Percentiles rank a stretch among this genome's conserved stretches.
Conservation (phyloP, 768 basidiomycete species). For the Tephrocybe sp. region DNA sequence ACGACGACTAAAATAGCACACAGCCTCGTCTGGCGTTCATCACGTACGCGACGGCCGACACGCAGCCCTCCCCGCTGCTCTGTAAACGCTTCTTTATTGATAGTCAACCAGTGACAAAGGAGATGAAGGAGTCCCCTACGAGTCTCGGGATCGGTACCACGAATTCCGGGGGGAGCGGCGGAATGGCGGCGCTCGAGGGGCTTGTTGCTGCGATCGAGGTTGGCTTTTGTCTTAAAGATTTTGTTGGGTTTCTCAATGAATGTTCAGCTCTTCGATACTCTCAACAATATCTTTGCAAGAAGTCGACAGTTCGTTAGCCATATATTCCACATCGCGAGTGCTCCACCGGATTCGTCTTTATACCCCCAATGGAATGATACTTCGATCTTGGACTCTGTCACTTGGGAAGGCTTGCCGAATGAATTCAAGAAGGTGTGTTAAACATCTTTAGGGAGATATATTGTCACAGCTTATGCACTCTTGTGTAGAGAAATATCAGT, state of each 20-base stretch:
- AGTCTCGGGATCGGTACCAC: constrained; percentile 61
- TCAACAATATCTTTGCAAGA: constrained; percentile 19
- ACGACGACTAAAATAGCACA: not conserved
- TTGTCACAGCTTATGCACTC: not conserved
- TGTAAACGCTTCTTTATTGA: constrained; percentile 58
- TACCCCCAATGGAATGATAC: constrained; percentile 56
- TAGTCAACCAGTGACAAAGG: constrained; percentile 35
- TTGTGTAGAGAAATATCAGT: constrained; percentile 63
- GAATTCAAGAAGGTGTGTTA: constrained; percentile 60
- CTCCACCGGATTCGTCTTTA: constrained; percentile 52
- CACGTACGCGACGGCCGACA: constrained; percentile 63
- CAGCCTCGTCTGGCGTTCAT: constrained; percentile 52
- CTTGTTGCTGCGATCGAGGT: constrained; percentile 73
- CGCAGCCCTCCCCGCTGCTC: constrained; percentile 53
- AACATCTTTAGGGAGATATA: not conserved
- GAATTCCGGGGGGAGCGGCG: constrained; percentile 44
- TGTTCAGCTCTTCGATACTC: constrained; percentile 45
- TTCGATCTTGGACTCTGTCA: constrained; percentile 45
- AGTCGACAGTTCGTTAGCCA: constrained; percentile 33
- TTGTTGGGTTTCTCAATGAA: not conserved
- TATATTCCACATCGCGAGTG: constrained; percentile 62
- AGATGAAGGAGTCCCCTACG: constrained; percentile 43
- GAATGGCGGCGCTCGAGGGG: constrained; percentile 72
- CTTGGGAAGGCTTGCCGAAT: constrained; percentile 59
- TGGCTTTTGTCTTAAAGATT: not conserved